Evolutionary conservation across 768 basidiomycete species (phyloP).

Genomic region (Termitomyces sp.): DNA sequence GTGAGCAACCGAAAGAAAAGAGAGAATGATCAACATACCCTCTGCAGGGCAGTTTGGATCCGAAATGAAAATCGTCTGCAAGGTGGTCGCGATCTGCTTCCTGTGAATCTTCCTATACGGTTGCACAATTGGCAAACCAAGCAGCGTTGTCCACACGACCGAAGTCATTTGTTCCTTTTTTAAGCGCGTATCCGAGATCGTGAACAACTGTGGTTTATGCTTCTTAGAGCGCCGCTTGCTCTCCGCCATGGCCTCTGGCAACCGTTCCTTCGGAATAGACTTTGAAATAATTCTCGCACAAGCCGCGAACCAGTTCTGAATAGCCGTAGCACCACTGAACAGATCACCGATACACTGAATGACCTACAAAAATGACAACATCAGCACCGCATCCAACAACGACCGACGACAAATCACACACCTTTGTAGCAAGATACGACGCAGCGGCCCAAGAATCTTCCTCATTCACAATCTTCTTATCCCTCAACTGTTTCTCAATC

Average conservation of each 20-base stretch:
- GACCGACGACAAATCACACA: constrained; percentile 20
- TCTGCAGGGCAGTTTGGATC: constrained; percentile 77
- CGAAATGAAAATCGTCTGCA: constrained; percentile 87
- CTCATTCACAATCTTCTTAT: constrained; percentile 62
- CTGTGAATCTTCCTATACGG: constrained; percentile 84
- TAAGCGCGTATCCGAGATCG: constrained; percentile 34
- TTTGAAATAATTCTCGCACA: constrained; percentile 83
- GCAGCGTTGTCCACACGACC: constrained; percentile 93
- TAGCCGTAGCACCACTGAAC: constrained; percentile 87
- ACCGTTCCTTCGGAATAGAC: constrained; percentile 71
- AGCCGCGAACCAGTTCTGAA: constrained; percentile 86
- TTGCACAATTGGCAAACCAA: constrained; percentile 95
- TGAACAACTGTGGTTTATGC: constrained; percentile 11
- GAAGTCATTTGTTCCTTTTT: constrained; percentile 91
- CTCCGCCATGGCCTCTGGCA: constrained; percentile 39
- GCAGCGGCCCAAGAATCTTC: constrained; percentile 74
- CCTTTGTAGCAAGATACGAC: constrained; percentile 77
- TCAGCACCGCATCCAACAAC: not conserved
- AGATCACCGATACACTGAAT: constrained; percentile 85
- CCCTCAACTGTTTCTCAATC: constrained; percentile 84
- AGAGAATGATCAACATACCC: constrained; percentile 31
- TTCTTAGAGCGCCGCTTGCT: not conserved
- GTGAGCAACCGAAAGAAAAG: not conserved
- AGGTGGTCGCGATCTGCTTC: constrained; percentile 77
- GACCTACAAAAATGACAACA: constrained; percentile 33